A percentile compares a stretch with the other conserved stretches of the same genome.
These are phyloP conservation scores for Biscogniauxia marginata DNA, from an alignment of 2,329 filamentous ascomycete species.

Conservation along the genomic window DNA sequence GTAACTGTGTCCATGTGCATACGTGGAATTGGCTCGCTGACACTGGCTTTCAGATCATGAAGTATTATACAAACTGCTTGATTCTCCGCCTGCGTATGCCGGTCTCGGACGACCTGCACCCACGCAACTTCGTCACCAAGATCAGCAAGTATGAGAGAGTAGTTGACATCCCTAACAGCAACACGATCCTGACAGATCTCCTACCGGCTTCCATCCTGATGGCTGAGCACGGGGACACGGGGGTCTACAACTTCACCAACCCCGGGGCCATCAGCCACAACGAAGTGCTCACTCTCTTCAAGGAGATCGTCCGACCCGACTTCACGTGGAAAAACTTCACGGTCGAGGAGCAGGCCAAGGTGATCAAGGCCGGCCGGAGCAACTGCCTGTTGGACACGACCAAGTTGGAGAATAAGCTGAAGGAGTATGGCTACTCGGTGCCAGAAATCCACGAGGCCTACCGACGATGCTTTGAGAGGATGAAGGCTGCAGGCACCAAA, in stretches of 20 bases:
- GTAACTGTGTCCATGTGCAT: background rate
- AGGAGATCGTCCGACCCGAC: constrained; percentile 58
- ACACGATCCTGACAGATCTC: constrained; percentile 64
- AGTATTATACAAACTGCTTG: constrained; percentile 59
- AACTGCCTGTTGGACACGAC: constrained; percentile 65
- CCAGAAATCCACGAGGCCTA: constrained; percentile 64
- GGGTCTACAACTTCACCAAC: constrained; percentile 70
- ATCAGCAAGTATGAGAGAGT: constrained; percentile 64
- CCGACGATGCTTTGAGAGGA: constrained; percentile 59
- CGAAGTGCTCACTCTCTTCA: constrained; percentile 62
- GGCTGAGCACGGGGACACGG: constrained; percentile 59
- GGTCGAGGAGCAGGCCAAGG: constrained; percentile 63
- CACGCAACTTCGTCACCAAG: constrained; percentile 69
- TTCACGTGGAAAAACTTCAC: constrained; percentile 66
- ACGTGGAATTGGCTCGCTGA: constrained; percentile 11
- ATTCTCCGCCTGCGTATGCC: constrained; percentile 69
- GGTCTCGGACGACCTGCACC: constrained; percentile 64
- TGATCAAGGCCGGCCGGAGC: constrained; percentile 65
- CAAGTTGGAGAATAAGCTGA: constrained; percentile 60
- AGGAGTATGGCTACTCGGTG: constrained; percentile 56
- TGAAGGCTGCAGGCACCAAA: constrained; percentile 55
- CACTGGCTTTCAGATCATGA: constrained; percentile 50
- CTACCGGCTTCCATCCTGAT: constrained; percentile 60
- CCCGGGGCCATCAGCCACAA: constrained; percentile 71
- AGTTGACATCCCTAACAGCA: constrained; percentile 67